Evolutionary conservation across 2,329 filamentous ascomycete species (phyloP), one percentile per base, ranked within the genome.

Genomic region (Calonectria fujianensis): DNA sequence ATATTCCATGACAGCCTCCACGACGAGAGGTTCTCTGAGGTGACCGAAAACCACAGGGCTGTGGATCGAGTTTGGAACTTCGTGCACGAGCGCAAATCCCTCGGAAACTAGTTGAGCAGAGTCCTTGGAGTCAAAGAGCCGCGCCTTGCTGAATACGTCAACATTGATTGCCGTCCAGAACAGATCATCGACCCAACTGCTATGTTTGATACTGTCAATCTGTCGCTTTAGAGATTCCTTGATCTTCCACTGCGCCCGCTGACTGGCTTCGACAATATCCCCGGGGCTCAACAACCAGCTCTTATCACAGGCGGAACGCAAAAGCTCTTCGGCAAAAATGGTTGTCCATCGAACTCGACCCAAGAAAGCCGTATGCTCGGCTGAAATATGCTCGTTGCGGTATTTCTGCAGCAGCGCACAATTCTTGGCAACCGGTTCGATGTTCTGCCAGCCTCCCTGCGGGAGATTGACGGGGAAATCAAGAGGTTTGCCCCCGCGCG

Each of bases 121-220:
- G 14, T 39, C 57, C n/a, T 24, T 41, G 32, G 57, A 63, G n/a
- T 63, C 57, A 18, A 63, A 41, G 6, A 41, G 32, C n/a, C 57
- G 18, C 11, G 37, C 24, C 10, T 41, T 37, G 57, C 57, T 63
- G 20, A 63, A 63, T 9, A 63, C 57, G 4, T 63, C 57, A 4
- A 63, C 57, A 6, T 41, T 63, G n/a, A 63, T 41, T 9, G 57
- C 57, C 35, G 57, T 63, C 57, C 57, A 63, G 29, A 63, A 63
- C 13, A 63, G 9, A 13, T 63, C 57, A 1, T 63, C 57, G 4
- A 29, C 14, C 57, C 57, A 63, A 16, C 35, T 24, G 24, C 3
- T 41, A 3, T 63, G 6, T 9, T 39, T 63, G n/a, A 63, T 14
- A 6, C 57, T 35, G 8, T 63, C 35, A 18, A 63, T 63, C 16